Evolutionary conservation across 495 filamentous ascomycete genomes (phyloP).

Genomic region (Platismatia glauca): DNA sequence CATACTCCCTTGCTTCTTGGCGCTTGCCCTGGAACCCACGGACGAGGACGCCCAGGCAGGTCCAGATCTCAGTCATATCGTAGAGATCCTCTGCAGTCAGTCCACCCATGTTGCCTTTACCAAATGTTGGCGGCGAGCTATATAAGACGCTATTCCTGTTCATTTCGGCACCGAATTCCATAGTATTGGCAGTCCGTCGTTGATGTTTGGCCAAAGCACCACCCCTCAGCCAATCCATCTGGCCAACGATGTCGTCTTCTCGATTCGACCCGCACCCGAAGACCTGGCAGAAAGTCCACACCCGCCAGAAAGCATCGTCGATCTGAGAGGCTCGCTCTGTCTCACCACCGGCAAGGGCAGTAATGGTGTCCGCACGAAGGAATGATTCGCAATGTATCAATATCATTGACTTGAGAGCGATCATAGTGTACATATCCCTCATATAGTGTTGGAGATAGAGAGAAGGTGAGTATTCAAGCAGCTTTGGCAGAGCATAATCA

Average conservation of each 20-base stretch:
- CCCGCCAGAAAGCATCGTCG: slow-evolving; percentile 59
- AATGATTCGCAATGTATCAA: slow-evolving; percentile 50
- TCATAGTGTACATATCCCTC: slow-evolving; percentile 50
- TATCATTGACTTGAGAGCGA: slow-evolving; percentile 51
- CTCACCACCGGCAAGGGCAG: slow-evolving; percentile 45
- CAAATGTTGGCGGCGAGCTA: slow-evolving; percentile 50
- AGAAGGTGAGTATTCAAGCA: slow-evolving; percentile 47
- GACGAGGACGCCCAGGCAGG: slow-evolving; percentile 49
- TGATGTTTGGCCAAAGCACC: slow-evolving; percentile 42
- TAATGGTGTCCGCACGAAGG: slow-evolving; percentile 48
- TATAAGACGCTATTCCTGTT: slow-evolving; percentile 46
- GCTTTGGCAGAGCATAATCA: slow-evolving; percentile 39
- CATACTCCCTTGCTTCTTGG: slow-evolving; percentile 44
- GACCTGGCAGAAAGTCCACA: slow-evolving; percentile 63
- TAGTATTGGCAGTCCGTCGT: slow-evolving; percentile 28
- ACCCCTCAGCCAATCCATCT: slow-evolving; percentile 58
- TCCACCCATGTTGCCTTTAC: slow-evolving; percentile 47
- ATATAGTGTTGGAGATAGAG: slow-evolving; percentile 49
- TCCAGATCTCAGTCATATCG: slow-evolving; percentile 62
- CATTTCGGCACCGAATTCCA: slow-evolving; percentile 38
- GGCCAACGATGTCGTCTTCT: slow-evolving; percentile 53
- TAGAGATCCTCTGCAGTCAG: slow-evolving; percentile 50
- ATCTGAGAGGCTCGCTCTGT: slow-evolving; percentile 42
- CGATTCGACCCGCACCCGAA: slow-evolving; percentile 52
- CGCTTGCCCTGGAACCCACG: slow-evolving; percentile 50